Evolutionary conservation across 176 grass and related monocot genomes (phyloP).

Genomic region (Carex littledalei): DNA sequence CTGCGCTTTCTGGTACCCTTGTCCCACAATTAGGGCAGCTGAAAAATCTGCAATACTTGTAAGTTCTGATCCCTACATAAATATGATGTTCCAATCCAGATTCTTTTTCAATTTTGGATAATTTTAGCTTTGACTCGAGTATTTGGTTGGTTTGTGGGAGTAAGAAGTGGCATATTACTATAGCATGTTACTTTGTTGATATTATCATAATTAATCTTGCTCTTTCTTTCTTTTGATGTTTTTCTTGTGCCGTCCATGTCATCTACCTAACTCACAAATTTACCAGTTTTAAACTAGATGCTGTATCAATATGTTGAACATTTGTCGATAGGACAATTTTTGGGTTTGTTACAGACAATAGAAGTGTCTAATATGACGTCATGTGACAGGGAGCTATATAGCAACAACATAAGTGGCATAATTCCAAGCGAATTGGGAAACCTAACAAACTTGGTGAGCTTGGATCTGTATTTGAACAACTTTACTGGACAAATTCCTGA

Average conservation of each 20-base stretch:
- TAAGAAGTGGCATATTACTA: background rate
- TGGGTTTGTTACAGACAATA: background rate
- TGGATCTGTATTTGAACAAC: constrained; percentile 87
- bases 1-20: constrained; percentile 76
- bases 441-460: constrained; percentile 82
- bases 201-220: background rate
- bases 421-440: constrained; percentile 80
- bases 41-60: constrained; percentile 94
- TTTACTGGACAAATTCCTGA: constrained; percentile 69
- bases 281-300: background rate
- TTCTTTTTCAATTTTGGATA: constrained; percentile 6
- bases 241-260: background rate
- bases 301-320: background rate
- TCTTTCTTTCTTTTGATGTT: background rate
- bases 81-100: background rate
- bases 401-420: constrained; percentile 81
- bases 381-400: constrained; percentile 71
- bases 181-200: background rate
- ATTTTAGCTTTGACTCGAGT: background rate
- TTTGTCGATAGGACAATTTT: background rate
- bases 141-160: background rate
- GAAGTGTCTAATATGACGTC: constrained; percentile 27
- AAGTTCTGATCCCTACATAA: constrained; percentile 33
- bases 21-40: constrained; percentile 87
- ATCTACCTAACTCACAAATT: constrained; percentile 5